Percentiles rank a stretch among this genome's conserved stretches.
Evolutionary conservation across 306 rosid genomes (phyloP).

Genomic region (Argentina anserina): DNA sequence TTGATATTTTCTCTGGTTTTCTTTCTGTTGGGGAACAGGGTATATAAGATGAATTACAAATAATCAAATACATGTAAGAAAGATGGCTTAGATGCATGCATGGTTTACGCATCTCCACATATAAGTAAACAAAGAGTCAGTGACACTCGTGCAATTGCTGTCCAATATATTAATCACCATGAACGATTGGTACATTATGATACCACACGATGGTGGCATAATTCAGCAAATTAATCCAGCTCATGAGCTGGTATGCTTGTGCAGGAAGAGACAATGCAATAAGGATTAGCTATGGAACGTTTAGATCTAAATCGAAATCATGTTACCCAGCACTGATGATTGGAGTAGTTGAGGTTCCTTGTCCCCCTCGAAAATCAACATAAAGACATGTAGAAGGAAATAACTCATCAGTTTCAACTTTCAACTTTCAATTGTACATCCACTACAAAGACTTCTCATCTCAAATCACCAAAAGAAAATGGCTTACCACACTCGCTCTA

Average conservation of each 20-base stretch:
- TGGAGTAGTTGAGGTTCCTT: not conserved
- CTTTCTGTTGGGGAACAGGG: not conserved
- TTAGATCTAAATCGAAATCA: not conserved
- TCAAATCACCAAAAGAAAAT: not conserved
- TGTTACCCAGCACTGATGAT: not conserved
- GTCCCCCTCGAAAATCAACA: not conserved
- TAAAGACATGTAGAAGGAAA: not conserved
- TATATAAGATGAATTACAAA: too few species aligned
- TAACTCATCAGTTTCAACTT: not conserved
- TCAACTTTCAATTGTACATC: slow-evolving; percentile 10
- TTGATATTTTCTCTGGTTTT: not conserved
- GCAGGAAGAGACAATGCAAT: too few species aligned
- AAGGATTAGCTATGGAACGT: not conserved
- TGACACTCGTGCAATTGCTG: too few species aligned
- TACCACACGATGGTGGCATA: not conserved
- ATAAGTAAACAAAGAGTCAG: not conserved
- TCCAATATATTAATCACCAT: not conserved
- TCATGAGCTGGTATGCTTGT: not conserved
- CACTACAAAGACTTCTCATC: not conserved
- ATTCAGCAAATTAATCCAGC: not conserved
- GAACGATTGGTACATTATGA: not conserved
- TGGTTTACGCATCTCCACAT: not conserved
- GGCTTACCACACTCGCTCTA: slow-evolving; percentile 35
- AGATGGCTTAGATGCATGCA: not conserved
- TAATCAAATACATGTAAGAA: not conserved